phyloP scores from a whole-genome alignment of 2,329 filamentous ascomycete genomes.

The Claviceps maximensis region DNA sequence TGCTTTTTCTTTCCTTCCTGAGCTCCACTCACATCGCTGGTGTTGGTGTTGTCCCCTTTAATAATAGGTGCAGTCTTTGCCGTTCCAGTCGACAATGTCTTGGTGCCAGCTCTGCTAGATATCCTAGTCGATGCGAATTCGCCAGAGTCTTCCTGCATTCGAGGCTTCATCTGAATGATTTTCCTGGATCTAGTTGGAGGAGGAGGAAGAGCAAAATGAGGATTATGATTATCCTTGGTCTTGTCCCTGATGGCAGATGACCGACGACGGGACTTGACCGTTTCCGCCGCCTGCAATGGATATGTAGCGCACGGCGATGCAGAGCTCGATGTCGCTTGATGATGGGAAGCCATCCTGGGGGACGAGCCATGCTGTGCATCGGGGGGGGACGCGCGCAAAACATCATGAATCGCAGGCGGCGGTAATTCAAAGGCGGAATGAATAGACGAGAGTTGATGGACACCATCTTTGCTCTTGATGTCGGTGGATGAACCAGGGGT shows the following conservation, averaged over 20 bases:
- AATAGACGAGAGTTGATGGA: constrained; percentile 43
- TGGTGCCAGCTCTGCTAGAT: constrained; percentile 11
- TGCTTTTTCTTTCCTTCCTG: constrained; percentile 58
- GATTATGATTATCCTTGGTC: constrained; percentile 34
- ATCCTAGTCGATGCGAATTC: constrained; percentile 14
- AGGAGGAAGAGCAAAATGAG: constrained; percentile 70
- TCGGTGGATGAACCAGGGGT: constrained; percentile 73
- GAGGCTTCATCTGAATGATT: constrained; percentile 95
- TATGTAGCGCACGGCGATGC: constrained; percentile 18
- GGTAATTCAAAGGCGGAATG: constrained; percentile 64
- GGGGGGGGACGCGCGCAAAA: constrained; percentile 25
- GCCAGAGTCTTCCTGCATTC: constrained; percentile 25
- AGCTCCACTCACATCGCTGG: constrained; percentile 7
- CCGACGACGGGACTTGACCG: constrained; percentile 40
- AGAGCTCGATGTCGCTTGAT: constrained; percentile 9
- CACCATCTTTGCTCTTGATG: constrained; percentile 58
- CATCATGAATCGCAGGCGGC: constrained; percentile 54
- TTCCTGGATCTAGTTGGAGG: constrained; percentile 85
- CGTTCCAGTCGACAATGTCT: constrained; percentile 8
- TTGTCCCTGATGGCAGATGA: constrained; percentile 30
- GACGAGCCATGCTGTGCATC: constrained; percentile 19
- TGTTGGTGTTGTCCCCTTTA: constrained; percentile 5
- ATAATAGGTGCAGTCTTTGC: constrained; percentile 10
- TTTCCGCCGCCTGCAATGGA: constrained; percentile 35
- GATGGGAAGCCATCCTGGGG: constrained; percentile 6